Percentiles rank a stretch among this genome's conserved stretches.
Evolutionary conservation across 257 asterid species (phyloP).

Genomic region (Solanum paucissectum): DNA sequence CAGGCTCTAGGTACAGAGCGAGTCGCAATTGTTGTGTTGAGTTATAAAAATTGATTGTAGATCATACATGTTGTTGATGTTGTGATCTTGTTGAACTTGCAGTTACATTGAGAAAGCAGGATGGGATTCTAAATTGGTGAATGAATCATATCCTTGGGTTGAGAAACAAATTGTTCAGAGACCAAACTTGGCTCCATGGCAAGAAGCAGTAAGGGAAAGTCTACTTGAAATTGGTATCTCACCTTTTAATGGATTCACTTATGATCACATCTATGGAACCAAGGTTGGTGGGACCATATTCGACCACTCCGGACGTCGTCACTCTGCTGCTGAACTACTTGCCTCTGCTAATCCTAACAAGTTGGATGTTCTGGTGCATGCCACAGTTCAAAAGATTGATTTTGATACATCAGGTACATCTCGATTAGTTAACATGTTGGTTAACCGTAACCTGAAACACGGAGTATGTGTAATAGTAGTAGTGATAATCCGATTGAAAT

Average conservation of each 20-base stretch:
- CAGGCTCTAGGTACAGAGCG: not conserved
- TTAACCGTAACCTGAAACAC: not conserved
- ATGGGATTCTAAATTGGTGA: conserved; percentile 82
- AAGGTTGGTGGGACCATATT: conserved; percentile 95
- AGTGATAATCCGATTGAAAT: not conserved
- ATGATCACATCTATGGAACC: conserved; percentile 82
- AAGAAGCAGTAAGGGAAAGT: conserved; percentile 59
- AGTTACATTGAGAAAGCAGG: conserved; percentile 58
- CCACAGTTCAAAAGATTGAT: conserved; percentile 61
- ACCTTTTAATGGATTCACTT: conserved; percentile 91
- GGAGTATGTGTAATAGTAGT: not conserved
- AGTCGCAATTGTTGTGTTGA: not conserved
- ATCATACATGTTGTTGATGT: not conserved
- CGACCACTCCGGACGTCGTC: conserved; percentile 79
- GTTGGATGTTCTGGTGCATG: conserved; percentile 60
- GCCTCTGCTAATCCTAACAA: conserved; percentile 58
- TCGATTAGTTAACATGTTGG: not conserved
- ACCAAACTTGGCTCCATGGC: conserved; percentile 76
- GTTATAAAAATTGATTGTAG: not conserved
- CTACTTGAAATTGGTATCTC: conserved; percentile 78
- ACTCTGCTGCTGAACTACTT: conserved; percentile 87
- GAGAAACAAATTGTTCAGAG: conserved; percentile 76
- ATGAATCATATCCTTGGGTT: conserved; percentile 88
- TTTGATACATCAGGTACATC: conserved; percentile 51
- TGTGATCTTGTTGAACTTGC: conserved; percentile 10